Base-by-base conservation (phyloP, 2,329 filamentous ascomycete genomes). In the Hirsutella rhossiliensis region DNA sequence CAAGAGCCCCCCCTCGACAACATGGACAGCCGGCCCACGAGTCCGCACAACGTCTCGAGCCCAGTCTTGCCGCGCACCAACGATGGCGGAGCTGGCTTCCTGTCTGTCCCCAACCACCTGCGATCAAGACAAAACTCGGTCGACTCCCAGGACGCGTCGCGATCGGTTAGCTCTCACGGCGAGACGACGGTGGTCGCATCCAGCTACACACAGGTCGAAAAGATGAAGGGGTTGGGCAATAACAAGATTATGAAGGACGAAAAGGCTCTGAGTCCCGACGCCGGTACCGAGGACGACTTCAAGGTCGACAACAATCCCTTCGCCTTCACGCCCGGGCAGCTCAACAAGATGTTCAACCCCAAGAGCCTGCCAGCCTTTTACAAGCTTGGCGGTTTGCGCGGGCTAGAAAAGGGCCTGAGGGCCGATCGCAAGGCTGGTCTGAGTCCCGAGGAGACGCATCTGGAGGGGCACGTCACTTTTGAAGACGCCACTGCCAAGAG, bases 291-390 rank as follows among this genome's bases (percentile, higher is more conserved):
- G 58, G 71, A 66, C 17, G 85, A 90, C 49, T 95, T 94, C 54
- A 54, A 76, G 13, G 80, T 90, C 11, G 73, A 82, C 6, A 71
- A 87, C 59, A 94, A 92, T 59, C 82, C 83, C 0, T 95, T 95
- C 56, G 88, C 87, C 15, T 95, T 87, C 58, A 78, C 80, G 2
- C 84, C 84, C 3, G 88, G 89, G 13, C 82, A 94, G 56, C 71
- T 96, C 49, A 82, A 80, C 54, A 95, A 94, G 62, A 75, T 95
- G 66, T 78, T 90, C 48, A 92, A 94, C 58, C 89, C 89, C 4
- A 95, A 95, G 67, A 94, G 80, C 48, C 65, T 94, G 46, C 71
- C 82, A 12, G 88, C 88, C 1, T 94, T 90, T 53, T 84, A 82
- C 56, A 81, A 81, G 13, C 61, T 96, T 5, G 88, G 89, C 41